Evolutionary conservation across 768 basidiomycete species (phyloP), one percentile per base, ranked within the genome.

Genomic region (Trametes gibbosa): DNA sequence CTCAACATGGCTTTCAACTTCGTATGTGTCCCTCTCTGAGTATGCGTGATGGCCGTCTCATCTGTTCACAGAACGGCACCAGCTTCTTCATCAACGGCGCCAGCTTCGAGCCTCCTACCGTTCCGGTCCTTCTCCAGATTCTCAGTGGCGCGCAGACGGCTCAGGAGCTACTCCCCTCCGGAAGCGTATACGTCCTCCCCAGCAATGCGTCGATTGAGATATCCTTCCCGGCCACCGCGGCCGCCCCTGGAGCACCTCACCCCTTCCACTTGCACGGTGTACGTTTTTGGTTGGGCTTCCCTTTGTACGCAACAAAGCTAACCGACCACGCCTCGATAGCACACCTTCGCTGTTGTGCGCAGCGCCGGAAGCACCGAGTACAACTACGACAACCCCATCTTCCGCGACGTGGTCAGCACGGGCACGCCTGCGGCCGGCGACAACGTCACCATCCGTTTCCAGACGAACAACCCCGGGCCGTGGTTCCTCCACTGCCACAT

Each of bases 381-480:
- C n/a, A 77, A 77, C 60, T 76, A 71, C 42, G 56, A 71, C 50
- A 68, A 77, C 56, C 76, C 76, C 19, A 41, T 72, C 32, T 66
- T 56, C 56, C 70, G 76, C 29, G 76, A 77, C 58, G 61, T 62
- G 24, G 65, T 69, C 35, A 63, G 51, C 60, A 64, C 66, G 24
- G 64, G 66, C 32, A 58, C 52, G 16, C 61, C 61, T 34, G 42
- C 25, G 9, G 46, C 56, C 9, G 53, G 52, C 16, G 64, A 64
- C 58, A 59, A 67, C 24, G 64, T 67, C 50, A 67, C 62, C n/a
- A 59, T 67, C 29, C 64, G 68, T 39, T 67, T 69, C 61, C 39
- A 56, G 52, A 69, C 86, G 0, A 83, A 89, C 69, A 89, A 87
- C 71, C 75, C 84, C 19, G 85, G 84, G 16, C 80, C 81, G 23